Conservation (phyloP, 2,329 filamentous ascomycete species). For the Leptographium flavum region DNA sequence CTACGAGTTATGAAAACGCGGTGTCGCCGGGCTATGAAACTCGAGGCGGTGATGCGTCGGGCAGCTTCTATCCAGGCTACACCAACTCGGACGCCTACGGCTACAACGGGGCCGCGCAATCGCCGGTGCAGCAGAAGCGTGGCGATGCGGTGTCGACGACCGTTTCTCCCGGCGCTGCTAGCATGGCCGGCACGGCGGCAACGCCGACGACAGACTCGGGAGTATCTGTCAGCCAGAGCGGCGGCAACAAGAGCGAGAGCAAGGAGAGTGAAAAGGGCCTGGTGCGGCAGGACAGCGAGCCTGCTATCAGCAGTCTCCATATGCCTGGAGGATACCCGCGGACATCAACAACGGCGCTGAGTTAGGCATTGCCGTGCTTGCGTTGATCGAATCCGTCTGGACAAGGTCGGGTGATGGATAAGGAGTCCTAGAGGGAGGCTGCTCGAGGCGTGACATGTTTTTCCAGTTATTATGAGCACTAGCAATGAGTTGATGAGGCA, state of each 20-base stretch:
- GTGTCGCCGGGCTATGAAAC: neutral
- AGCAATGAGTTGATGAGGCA: neutral
- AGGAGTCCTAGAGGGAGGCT: no score
- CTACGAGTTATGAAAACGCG: neutral
- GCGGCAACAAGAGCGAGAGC: neutral
- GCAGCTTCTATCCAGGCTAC: no score
- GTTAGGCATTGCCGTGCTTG: neutral
- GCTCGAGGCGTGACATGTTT: no score
- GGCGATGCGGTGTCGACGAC: no score
- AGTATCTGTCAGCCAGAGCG: neutral
- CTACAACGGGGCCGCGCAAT: neutral
- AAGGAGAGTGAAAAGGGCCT: neutral
- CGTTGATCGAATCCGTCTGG: no score
- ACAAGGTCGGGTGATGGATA: neutral
- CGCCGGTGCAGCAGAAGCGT: neutral
- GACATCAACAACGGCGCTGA: neutral
- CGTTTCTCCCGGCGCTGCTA: neutral
- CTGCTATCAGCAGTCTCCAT: constrained; percentile 49
- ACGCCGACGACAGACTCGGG: neutral
- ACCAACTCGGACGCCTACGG: no score
- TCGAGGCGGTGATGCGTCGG: no score
- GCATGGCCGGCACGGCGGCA: neutral
- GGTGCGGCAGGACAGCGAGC: constrained; percentile 24
- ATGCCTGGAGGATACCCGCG: constrained; percentile 47
- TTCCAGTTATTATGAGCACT: no score